phyloP scores from a whole-genome alignment of 225 moss, liverwort and hornwort genomes.

The Bryum argenteum region DNA sequence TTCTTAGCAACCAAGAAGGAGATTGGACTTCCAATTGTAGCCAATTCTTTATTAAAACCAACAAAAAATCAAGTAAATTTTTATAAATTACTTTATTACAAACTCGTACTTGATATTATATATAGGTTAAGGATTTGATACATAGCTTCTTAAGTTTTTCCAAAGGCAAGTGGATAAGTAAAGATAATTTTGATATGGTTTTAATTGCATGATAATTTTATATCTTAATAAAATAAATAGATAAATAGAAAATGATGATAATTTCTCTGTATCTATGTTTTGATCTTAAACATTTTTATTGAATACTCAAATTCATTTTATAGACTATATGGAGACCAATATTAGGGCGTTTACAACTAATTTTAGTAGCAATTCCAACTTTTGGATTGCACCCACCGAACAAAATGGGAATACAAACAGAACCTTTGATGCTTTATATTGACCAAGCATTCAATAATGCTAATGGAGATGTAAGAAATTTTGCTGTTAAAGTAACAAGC shows the following conservation, averaged over 20 bases:
- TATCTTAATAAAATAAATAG: too few relatives aligned
- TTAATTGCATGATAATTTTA: neutral
- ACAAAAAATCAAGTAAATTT: conserved; percentile 73
- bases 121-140: too few relatives aligned
- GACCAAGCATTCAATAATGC: conserved; percentile 88
- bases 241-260: too few relatives aligned
- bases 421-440: conserved; percentile 77
- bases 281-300: neutral
- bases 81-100: neutral
- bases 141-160: neutral
- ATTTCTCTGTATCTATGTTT: too few relatives aligned
- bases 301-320: neutral
- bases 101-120: too few relatives aligned
- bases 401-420: conserved; percentile 63
- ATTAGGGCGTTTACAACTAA: conserved; percentile 81
- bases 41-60: conserved; percentile 59
- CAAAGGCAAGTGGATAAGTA: too few relatives aligned
- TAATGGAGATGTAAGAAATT: conserved; percentile 89
- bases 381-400: conserved; percentile 85
- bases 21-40: conserved; percentile 77
- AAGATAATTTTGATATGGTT: too few relatives aligned
- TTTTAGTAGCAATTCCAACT: conserved; percentile 73
- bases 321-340: conserved; percentile 93
- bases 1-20: conserved; percentile 85
- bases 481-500: conserved; percentile 70